phyloP scores from a whole-genome alignment of 2,329 filamentous ascomycete genomes.

The Fusarium torreyae region DNA sequence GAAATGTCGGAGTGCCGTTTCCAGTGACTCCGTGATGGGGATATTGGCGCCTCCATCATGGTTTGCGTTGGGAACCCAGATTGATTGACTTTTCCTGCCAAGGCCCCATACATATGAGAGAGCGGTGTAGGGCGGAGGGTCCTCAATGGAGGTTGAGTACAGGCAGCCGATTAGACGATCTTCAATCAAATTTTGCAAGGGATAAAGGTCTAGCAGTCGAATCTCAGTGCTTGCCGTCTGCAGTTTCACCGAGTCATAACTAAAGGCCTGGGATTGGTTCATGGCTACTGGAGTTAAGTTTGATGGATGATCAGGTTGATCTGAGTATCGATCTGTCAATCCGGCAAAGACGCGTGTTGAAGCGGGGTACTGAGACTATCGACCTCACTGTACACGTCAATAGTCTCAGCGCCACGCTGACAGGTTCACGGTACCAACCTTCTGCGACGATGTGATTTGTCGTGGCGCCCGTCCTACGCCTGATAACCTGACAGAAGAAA shows the following conservation, averaged over 20 bases:
- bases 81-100: neutral
- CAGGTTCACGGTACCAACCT: too few relatives aligned
- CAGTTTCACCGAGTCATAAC: neutral
- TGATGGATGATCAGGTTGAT: too few relatives aligned
- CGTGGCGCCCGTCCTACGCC: too few relatives aligned
- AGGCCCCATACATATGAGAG: constrained; percentile 9
- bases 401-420: too few relatives aligned
- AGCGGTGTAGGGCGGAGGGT: neutral
- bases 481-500: too few relatives aligned
- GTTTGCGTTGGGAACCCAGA: neutral
- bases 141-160: accelerated
- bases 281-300: neutral
- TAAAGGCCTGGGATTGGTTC: accelerated
- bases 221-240: neutral
- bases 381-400: too few relatives aligned
- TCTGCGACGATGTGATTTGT: too few relatives aligned
- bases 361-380: too few relatives aligned
- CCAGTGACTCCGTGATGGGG: too few relatives aligned
- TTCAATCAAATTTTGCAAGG: neutral
- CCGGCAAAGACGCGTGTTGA: too few relatives aligned
- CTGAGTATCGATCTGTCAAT: too few relatives aligned
- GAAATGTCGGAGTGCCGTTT: neutral
- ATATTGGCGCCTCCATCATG: too few relatives aligned
- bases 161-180: neutral
- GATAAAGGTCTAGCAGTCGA: neutral